Conservation (phyloP, 768 basidiomycete species). For the Calocybe cyanea region DNA sequence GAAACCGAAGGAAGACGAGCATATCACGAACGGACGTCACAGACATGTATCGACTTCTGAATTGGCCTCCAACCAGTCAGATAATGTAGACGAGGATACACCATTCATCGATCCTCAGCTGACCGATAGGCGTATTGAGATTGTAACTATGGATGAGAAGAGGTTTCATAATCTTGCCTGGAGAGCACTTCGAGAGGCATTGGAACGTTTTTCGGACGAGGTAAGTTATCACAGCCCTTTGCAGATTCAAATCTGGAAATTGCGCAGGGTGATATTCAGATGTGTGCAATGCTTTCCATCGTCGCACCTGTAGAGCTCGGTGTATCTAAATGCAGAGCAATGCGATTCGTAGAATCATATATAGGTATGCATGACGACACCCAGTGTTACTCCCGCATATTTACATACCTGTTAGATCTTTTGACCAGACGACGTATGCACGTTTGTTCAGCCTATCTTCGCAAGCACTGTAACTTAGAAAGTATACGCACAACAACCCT, state of each 20-base stretch:
- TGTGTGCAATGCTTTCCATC: slow-evolving; percentile 68
- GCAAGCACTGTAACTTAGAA: slow-evolving; percentile 55
- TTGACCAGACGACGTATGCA: slow-evolving; percentile 59
- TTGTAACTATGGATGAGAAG: slow-evolving; percentile 47
- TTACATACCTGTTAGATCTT: slow-evolving; percentile 43
- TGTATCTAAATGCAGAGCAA: slow-evolving; percentile 38
- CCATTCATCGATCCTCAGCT: slow-evolving; percentile 16
- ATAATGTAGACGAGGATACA: slow-evolving; percentile 10
- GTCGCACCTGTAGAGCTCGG: slow-evolving; percentile 58
- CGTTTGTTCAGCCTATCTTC: slow-evolving; percentile 68
- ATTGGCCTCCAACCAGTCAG: slow-evolving; percentile 21
- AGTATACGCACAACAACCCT: slow-evolving; percentile 50
- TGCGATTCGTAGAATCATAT: slow-evolving; percentile 66
- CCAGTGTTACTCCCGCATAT: background rate
- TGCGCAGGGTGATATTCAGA: slow-evolving; percentile 72
- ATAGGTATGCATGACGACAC: slow-evolving; percentile 47
- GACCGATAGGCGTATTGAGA: slow-evolving; percentile 38
- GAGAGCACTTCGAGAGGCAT: slow-evolving; percentile 46
- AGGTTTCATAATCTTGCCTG: slow-evolving; percentile 53
- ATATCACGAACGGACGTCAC: slow-evolving; percentile 23
- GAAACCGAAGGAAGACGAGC: slow-evolving; percentile 26
- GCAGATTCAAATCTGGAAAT: too few species aligned
- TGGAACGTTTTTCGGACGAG: slow-evolving; percentile 63
- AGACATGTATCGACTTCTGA: slow-evolving; percentile 28
- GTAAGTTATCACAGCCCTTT: slow-evolving; percentile 40